Evolutionary conservation across 2,329 filamentous ascomycete genomes (phyloP).

Genomic region (Talaromyces sp.): DNA sequence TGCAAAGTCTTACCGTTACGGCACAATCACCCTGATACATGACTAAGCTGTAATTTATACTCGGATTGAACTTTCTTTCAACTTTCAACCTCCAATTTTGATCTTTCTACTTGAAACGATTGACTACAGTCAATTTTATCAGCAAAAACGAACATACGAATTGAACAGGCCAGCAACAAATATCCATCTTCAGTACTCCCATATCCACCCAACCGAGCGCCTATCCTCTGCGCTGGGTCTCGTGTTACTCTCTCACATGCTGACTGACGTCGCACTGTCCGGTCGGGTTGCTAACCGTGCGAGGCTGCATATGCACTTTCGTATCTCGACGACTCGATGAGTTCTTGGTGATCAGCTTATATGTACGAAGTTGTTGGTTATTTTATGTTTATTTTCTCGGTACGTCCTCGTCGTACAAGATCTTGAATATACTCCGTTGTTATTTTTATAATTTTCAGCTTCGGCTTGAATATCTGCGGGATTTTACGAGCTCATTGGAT

Average conservation of each 20-base stretch:
- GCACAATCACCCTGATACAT: neutral
- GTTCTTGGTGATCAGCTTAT: neutral
- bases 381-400: neutral
- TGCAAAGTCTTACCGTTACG: neutral
- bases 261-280: neutral
- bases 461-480: neutral
- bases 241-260: neutral
- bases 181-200: neutral
- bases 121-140: neutral
- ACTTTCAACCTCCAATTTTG: neutral
- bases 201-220: neutral
- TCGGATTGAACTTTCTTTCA: conserved; percentile 2
- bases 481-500: no score
- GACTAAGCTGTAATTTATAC: conserved; percentile 2
- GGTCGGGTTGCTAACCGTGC: conserved; percentile 3
- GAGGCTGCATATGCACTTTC: conserved; percentile 4
- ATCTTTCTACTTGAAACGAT: no score
- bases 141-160: no score
- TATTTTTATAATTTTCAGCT: neutral
- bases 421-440: neutral
- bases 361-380: neutral
- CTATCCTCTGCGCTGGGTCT: neutral
- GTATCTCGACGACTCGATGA: neutral
- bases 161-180: neutral
- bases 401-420: neutral